These are phyloP conservation scores for Venturiaceae sp. DNA, from an alignment of 2,329 filamentous ascomycete species.

Conservation along the genomic window DNA sequence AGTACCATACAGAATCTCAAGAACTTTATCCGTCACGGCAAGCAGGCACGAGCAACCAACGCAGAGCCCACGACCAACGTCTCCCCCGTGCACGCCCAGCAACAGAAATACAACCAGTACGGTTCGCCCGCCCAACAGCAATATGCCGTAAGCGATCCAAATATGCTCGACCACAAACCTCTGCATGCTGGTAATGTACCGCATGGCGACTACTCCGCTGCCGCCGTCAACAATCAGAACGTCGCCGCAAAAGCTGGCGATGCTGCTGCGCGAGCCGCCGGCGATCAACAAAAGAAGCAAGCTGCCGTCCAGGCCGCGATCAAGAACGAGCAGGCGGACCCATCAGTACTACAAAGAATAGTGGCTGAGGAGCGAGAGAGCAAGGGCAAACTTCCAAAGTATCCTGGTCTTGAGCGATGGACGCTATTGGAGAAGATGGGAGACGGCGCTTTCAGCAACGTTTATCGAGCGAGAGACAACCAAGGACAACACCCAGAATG, in stretches of 20 bases:
- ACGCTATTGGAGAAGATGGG: constrained; percentile 93
- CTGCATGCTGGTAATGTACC: constrained; percentile 41
- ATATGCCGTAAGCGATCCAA: constrained; percentile 49
- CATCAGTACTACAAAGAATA: constrained; percentile 67
- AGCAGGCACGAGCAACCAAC: constrained; percentile 70
- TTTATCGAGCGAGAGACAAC: constrained; percentile 78
- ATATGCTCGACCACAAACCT: constrained; percentile 49
- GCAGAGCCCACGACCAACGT: constrained; percentile 54
- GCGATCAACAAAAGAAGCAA: constrained; percentile 49
- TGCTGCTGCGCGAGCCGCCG: constrained; percentile 52
- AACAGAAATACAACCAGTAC: constrained; percentile 39
- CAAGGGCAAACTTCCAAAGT: constrained; percentile 75
- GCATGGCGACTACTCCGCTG: constrained; percentile 48
- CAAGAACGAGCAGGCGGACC: constrained; percentile 45
- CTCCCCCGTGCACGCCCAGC: constrained; percentile 55
- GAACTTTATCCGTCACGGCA: constrained; percentile 96
- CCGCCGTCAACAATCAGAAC: constrained; percentile 52
- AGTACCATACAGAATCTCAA: constrained; percentile 88
- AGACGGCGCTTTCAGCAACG: constrained; percentile 97
- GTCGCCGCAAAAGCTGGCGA: constrained; percentile 59
- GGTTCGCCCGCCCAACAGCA: constrained; percentile 45
- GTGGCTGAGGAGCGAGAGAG: constrained; percentile 86
- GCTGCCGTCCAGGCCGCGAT: too few relatives aligned
- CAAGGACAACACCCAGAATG: constrained; percentile 63
- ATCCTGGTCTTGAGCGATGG: constrained; percentile 80